Conservation (phyloP, 805 yeast species). For the Kodamaea neixiangensis region DNA sequence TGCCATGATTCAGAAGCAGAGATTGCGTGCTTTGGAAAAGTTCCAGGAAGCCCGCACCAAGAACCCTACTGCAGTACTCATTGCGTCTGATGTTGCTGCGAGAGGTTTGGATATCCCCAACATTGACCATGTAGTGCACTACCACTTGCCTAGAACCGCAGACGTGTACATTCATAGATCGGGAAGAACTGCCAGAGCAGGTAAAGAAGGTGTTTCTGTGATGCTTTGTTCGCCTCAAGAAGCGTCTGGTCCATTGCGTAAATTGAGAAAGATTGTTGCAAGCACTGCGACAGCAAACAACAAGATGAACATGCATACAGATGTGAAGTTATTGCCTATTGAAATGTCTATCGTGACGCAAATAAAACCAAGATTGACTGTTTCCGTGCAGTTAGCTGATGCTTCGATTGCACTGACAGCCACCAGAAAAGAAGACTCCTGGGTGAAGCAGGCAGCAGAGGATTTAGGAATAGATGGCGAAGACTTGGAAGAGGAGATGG, state of each 20-base stretch:
- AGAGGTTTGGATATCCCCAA: conserved; percentile 92
- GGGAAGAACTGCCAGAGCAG: conserved; percentile 98
- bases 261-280: conserved; percentile 62
- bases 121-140: conserved; percentile 93
- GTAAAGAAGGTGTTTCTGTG: conserved; percentile 90
- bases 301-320: conserved; percentile 41
- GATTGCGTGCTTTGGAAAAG: conserved; percentile 81
- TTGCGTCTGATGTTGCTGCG: conserved; percentile 98
- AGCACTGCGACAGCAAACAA: conserved; percentile 21
- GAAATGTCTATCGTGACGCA: conserved; percentile 75
- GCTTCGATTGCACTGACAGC: conserved; percentile 61
- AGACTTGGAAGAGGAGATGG: conserved; percentile 44
- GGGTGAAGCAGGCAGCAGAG: conserved; percentile 91
- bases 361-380: conserved; percentile 62
- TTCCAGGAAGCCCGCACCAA: conserved; percentile 57
- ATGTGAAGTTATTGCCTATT: conserved; percentile 69
- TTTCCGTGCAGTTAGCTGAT: conserved; percentile 79
- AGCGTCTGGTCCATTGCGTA: conserved; percentile 82
- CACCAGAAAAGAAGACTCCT: conserved; percentile 65
- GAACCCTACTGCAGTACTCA: conserved; percentile 61
- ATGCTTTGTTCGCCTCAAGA: conserved; percentile 93
- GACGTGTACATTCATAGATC: conserved; percentile 94
- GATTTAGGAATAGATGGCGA: conserved; percentile 82
- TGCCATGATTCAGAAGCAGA: conserved; percentile 91
- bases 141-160: conserved; percentile 91